Evolutionary conservation across 164 flowering plant genomes (phyloP), one percentile per base, ranked within the genome.

Genomic region (Chimonanthus praecox): DNA sequence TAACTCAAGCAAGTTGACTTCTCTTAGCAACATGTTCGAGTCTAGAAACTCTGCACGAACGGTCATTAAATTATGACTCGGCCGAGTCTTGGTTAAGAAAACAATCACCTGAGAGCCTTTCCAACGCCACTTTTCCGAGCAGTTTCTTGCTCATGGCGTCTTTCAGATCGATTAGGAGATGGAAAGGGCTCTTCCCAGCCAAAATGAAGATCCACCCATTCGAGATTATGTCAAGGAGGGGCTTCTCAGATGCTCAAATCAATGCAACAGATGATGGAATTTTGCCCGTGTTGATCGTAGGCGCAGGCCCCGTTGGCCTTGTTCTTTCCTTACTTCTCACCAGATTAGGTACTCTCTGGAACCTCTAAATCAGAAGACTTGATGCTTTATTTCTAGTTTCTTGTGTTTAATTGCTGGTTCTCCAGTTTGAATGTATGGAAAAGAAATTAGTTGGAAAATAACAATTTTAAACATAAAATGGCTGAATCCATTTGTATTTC

Each of bases 281-380:
- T n/a, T 48, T 66, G 44, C 99, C 97, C 1, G 99, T 95, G 74
- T 75, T 95, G 84, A 92, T 95, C 68, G 94, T 91, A 47, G 99
- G 99, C 20, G 97, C 94, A 3, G 99, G 99, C 43, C 97, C 99
- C n/a, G 97, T 95, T 64, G 99, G 98, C 49, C 90, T 93, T 46
- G 86, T 85, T 73, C 98, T 95, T 75, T 88, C 99, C 18, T 80
- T 89, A 0, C 88, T 95, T 67, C 95, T 95, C 75, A 87, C 94
- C 7, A 91, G 89, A 83, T 78, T 95, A 76, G 99, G 99, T 95
- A 79, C 43, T 68, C 11, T 63, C 13, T 66, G 48, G 68, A n/a
- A 9, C 67, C 47, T 61, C 45, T 13, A 44, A 60, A 9, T 70
- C 16, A 45, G 6, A 63, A 6, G 15, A 6, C 33, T 33, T 33